Conservation (phyloP, 306 rosid genomes). For the Boehmeria nivea region DNA sequence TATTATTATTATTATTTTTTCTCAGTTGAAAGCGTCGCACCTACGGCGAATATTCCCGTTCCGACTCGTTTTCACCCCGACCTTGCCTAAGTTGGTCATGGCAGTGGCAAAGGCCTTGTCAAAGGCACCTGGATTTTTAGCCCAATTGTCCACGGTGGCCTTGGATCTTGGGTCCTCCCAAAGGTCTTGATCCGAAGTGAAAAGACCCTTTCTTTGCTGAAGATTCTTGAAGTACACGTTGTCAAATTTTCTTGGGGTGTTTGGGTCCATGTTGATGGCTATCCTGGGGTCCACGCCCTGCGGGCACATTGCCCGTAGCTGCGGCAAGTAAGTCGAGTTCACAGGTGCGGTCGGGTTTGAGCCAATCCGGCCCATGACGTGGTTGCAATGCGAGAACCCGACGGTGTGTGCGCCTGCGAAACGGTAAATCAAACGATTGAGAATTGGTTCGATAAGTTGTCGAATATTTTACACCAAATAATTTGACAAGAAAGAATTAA, state of each 20-base stretch:
- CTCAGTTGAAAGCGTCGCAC: constrained; percentile 45
- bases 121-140: constrained; percentile 31
- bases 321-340: constrained; percentile 26
- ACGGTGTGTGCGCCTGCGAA: constrained; percentile 63
- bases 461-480: too few species aligned
- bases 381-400: constrained; percentile 72
- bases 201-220: constrained; percentile 47
- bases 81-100: constrained; percentile 70
- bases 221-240: constrained; percentile 59
- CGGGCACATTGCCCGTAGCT: constrained; percentile 52
- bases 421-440: too few species aligned
- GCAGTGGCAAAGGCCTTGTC: constrained; percentile 47
- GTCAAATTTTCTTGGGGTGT: constrained; percentile 53
- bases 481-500: too few species aligned
- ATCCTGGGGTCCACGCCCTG: constrained; percentile 50
- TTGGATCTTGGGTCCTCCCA: constrained; percentile 49
- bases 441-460: too few species aligned
- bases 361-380: constrained; percentile 34
- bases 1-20: too few species aligned
- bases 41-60: constrained; percentile 62
- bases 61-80: constrained; percentile 49
- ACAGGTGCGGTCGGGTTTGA: constrained; percentile 46
- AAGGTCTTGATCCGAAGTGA: constrained; percentile 65
- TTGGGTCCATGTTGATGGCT: constrained; percentile 81
- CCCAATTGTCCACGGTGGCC: constrained; percentile 46